These are phyloP conservation scores for Kodamaea plutei DNA, from an alignment of 1,139 yeast genomes.

Conservation along the genomic window DNA sequence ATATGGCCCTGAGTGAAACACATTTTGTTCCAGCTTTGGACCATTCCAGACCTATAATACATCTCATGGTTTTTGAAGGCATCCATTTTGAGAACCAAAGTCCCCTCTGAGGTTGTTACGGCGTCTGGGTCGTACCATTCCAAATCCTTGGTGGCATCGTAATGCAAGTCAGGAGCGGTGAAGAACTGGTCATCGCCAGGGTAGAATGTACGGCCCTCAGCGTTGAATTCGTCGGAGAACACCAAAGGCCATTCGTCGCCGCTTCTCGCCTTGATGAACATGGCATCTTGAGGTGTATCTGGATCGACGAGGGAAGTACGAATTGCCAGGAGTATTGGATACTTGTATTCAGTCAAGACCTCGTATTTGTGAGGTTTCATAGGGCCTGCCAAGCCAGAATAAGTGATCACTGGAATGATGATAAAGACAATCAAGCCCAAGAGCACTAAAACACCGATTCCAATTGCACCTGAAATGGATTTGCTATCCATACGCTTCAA, in stretches of 20 bases:
- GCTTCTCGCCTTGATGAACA: conserved; percentile 9
- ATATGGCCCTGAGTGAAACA: conserved; percentile 27
- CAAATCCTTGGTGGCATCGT: conserved; percentile 28
- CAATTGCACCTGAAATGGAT: conserved; percentile 18
- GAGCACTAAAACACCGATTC: conserved; percentile 17
- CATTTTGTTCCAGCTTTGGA: conserved; percentile 27
- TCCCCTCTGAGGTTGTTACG: conserved; percentile 26
- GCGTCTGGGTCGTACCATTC: conserved; percentile 35
- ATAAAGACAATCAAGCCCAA: conserved; percentile 19
- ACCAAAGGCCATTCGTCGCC: conserved; percentile 25
- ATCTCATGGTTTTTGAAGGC: conserved; percentile 26
- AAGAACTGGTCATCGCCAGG: conserved; percentile 31
- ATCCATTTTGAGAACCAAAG: conserved; percentile 23
- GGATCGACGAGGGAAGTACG: conserved; percentile 24
- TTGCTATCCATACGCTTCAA: conserved; percentile 21
- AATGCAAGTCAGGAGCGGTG: conserved; percentile 25
- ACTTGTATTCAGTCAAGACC: conserved; percentile 18
- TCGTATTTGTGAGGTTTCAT: conserved; percentile 17
- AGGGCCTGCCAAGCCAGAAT: conserved; percentile 16
- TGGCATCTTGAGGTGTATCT: conserved; percentile 21
- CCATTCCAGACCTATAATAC: conserved; percentile 29
- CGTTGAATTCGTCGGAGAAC: conserved; percentile 27
- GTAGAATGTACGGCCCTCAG: conserved; percentile 27
- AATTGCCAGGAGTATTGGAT: conserved; percentile 23
- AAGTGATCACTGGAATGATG: conserved; percentile 23